A percentile compares a stretch with the other conserved stretches of the same genome.
Conservation (phyloP, 352 stramenopile genomes). For the Phytophthora lateralis region DNA sequence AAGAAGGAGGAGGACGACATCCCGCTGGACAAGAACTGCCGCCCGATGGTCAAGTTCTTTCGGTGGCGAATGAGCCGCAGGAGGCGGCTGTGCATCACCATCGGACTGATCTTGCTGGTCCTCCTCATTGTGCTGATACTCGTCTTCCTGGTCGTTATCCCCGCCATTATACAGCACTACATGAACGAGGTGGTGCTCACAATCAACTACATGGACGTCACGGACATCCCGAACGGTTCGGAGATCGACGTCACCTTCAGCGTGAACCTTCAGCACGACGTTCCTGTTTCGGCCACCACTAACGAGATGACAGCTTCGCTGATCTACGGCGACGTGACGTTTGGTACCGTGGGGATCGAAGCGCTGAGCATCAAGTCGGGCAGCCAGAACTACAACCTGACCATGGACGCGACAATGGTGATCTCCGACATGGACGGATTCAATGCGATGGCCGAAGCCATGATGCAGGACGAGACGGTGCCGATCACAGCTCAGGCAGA, state of each 20-base stretch:
- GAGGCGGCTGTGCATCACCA: constrained; percentile 40
- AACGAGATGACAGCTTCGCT: constrained; percentile 46
- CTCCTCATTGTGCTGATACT: constrained; percentile 56
- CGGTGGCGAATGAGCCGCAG: constrained; percentile 54
- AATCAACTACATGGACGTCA: constrained; percentile 74
- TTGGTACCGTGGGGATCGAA: constrained; percentile 50
- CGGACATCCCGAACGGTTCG: constrained; percentile 41
- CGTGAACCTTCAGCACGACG: constrained; percentile 52
- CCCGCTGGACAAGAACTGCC: constrained; percentile 20
- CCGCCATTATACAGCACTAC: constrained; percentile 59
- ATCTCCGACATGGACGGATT: constrained; percentile 57
- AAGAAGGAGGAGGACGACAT: constrained; percentile 25
- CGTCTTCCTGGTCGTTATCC: constrained; percentile 56
- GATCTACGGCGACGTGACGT: constrained; percentile 42
- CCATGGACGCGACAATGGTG: constrained; percentile 39
- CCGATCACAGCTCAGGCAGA: constrained; percentile 38
- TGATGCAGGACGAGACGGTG: constrained; percentile 48
- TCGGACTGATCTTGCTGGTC: constrained; percentile 40
- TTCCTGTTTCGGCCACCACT: constrained; percentile 44
- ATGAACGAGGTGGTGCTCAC: constrained; percentile 53
- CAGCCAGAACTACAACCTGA: constrained; percentile 56
- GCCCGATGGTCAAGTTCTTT: constrained; percentile 49
- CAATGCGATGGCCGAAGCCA: constrained; percentile 38
- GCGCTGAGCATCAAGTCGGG: constrained; percentile 49
- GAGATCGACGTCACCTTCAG: constrained; percentile 54